Evolutionary conservation across 2,329 filamentous ascomycete species (phyloP), one percentile per base, ranked within the genome.

Genomic region (Arthrobotrys pseudoclavata): DNA sequence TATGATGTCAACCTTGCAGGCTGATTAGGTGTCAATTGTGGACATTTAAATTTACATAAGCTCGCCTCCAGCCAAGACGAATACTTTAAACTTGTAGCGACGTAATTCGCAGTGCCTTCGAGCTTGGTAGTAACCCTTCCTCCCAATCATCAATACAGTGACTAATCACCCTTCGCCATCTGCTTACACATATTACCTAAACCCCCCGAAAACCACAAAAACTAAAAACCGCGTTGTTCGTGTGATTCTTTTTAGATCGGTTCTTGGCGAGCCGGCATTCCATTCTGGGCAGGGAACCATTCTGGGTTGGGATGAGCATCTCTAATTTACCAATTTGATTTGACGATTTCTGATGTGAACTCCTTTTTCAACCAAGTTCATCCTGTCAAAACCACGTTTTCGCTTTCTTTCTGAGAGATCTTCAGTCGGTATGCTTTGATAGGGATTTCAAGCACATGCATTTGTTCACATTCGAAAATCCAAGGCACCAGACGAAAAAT

Each of bases 381-480:
- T 42, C 34, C 55, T 42, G 55, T 42, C 55, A 60, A 60, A 37
- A 34, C 47, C 40, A 34, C 31, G 31, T 55, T 60, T 31, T 24
- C 45, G 7, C n/a, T n/a, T n/a, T 15, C 52, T 15, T 12, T 60
- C 42, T 15, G 55, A 60, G 22, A 37, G 66, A 69, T 69, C 66
- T 50, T 61, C 66, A 52, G 24, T 40, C 53, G 66, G 37, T 69
- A 69, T 60, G 20, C 55, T 37, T 18, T 31, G 64, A 69, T 60
- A 60, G 40, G 50, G 45, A 37, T 24, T 12, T 37, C 15, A 34
- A 31, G 52, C 52, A 18, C 29, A 18, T 55, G 52, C 52, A 34
- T 29, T 34, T 48, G 18, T 48, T 10, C 20, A 24, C 22, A 15
- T n/a, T 50, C 47, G 29, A 20, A 15, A 5, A 24, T 60, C n/a